Evolutionary conservation across 2,329 filamentous ascomycete species (phyloP), one percentile per base, ranked within the genome.

Genomic region (Fusarium praegraminearum): DNA sequence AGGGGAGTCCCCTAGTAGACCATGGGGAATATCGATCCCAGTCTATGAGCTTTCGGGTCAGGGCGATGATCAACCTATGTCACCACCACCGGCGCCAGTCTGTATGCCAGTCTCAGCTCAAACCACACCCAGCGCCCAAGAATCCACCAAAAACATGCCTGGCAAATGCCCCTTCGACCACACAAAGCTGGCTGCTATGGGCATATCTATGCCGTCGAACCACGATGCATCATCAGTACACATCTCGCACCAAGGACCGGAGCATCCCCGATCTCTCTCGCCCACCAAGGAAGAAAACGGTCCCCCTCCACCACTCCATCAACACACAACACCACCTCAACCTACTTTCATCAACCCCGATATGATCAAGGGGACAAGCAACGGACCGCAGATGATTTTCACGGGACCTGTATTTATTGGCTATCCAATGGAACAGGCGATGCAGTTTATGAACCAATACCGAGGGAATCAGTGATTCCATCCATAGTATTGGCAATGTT

Each of bases 341-440:
- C 87, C 87, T 22, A 77, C 85, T 1, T 89, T 89, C 58, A 79
- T 90, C 71, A 85, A 85, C 68, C 77, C 84, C 41, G 75, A 78
- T 56, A 65, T 79, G 38, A 53, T 74, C 49, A 78, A 81, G 70
- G 75, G 74, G 55, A 71, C 70, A 8, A 65, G 68, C 40, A 76
- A 73, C 12, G 71, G 72, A 12, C 87, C 92, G 12, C 90, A 91
- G 73, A 91, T 98, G 87, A 84, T 97, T 1, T 97, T 98, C 76
- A 97, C 93, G 11, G 95, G 95, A 0, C 95, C 95, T 0, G 94
- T 98, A 1, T 98, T 98, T 76, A 93, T 98, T 73, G 95, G 95
- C 0, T 98, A 97, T 75, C 89, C 91, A 12, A 87, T 93, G 65
- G 93, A 97, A 63, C 90, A 97, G 77, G 92, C 93, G n/a, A 87